Base-by-base conservation (phyloP, 1,139 yeast species). In the Geotrichum fermentans region DNA sequence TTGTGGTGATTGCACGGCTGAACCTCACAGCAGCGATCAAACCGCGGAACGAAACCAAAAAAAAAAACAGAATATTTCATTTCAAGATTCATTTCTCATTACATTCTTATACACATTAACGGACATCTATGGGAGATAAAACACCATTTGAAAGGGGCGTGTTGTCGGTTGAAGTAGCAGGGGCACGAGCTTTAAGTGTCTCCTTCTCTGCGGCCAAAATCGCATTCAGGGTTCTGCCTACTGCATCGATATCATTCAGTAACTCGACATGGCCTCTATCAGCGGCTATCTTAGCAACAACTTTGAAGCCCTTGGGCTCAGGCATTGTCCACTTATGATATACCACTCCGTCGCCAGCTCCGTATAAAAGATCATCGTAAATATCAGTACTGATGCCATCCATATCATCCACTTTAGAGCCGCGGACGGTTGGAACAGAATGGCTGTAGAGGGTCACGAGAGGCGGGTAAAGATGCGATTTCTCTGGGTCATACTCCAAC, bases 271-370 rank as follows among this genome's bases (percentile, higher is more conserved):
- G 97, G 2, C 96, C 96, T 40, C 78, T 69, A 2, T 71, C 74
- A 46, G 84, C 75, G 1, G 82, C 73, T 50, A 85, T 73, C 59
- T 82, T 83, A 7, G 86, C 90, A 16, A 77, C 86, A 2, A 85
- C 78, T 0, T 75, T 51, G 61, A 83, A 88, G 0, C 94, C 94
- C 56, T 74, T 73, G 24, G 71, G 68, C 58, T 83, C 84, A 0
- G 97, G 96, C 79, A 88, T 78, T 37, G 86, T 67, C 82, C 90
- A 83, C 55, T 79, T 79, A 58, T 83, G 87, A 65, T 86, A 88
- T 1, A 88, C 85, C 14, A 89, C 96, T 30, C 97, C 97, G 62
- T 89, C 97, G 6, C 97, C 97, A 8, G 89, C 89, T 0, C 95
- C 96, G 62, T 86, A 88, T 58, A 76, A 78, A 58, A 87, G 83